Base-by-base conservation (phyloP, 2,329 filamentous ascomycete species). In the Anisogramma anomala region DNA sequence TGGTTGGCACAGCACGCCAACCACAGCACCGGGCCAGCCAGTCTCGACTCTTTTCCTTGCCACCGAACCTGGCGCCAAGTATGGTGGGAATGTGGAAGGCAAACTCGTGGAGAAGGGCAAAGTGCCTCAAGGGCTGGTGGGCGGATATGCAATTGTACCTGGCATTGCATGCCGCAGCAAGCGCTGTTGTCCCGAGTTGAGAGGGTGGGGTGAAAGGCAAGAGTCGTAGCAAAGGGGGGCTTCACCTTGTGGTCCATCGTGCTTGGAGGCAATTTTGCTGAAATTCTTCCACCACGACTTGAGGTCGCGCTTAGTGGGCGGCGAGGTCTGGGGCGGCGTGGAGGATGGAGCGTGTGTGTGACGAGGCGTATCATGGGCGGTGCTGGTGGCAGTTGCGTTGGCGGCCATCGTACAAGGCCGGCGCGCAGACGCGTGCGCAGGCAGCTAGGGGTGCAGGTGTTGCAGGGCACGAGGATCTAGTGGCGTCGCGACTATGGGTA, bases 211-310 rank as follows among this genome's bases (percentile, higher is more conserved):
- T 15, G 20, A 13, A 28, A 10, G 18, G 37, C 10, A 33, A 13
- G 27, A 30, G 19, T 50, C 51, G 46, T 50, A 48, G 49, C n/a
- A n/a, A n/a, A n/a, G 56, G 47, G 50, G 52, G 53, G 70, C 71
- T 56, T 57, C 72, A 78, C 74, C 73, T 55, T 68, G 63, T 37
- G 64, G 53, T 50, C 78, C 74, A 41, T 74, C 69, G 44, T 70
- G 68, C 54, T 69, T 76, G 27, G 68, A 63, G 33, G 72, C 68
- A 40, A 83, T 74, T 65, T 91, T 30, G 27, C 27, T 91, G 66
- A 98, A 96, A 54, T 81, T 79, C 64, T 87, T 94, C 91, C 91
- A 96, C 91, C 91, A 98, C 46, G 84, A 93, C 53, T 87, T 83
- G 52, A 96, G 69, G 59, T 94, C 87, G 59, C 85, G 79, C 66